These are phyloP conservation scores for Vishniacozyma victoriae DNA, from an alignment of 768 basidiomycete genomes.

Conservation along the genomic window DNA sequence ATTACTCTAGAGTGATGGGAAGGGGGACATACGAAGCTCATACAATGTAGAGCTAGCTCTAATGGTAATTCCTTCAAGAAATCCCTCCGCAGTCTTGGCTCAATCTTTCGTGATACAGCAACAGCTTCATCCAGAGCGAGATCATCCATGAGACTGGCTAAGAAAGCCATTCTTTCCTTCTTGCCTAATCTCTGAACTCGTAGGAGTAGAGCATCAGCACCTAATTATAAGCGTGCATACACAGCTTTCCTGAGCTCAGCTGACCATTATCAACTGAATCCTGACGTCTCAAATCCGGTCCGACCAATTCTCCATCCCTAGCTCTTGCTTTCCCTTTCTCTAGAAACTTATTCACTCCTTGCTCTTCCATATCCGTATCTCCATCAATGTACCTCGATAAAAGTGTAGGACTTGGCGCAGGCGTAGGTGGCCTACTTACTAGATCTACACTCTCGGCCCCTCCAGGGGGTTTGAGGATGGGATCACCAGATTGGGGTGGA, in stretches of 20 bases:
- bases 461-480: too few species aligned
- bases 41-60: conserved; percentile 69
- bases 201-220: conserved; percentile 6
- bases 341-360: too few species aligned
- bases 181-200: conserved; percentile 8
- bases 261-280: background rate
- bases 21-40: conserved; percentile 53
- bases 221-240: background rate
- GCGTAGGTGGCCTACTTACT: conserved; percentile 38
- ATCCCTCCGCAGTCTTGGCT: conserved; percentile 40
- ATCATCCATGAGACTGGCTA: conserved; percentile 30
- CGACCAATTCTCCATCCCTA: background rate
- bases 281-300: background rate
- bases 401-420: conserved; percentile 35
- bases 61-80: conserved; percentile 56
- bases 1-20: background rate
- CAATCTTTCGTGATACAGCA: conserved; percentile 39
- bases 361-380: background rate
- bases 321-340: conserved; percentile 4
- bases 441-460: too few species aligned
- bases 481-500: too few species aligned
- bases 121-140: conserved; percentile 38
- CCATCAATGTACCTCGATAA: background rate
- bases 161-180: conserved; percentile 27
- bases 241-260: background rate